A percentile compares a stretch with the other conserved stretches of the same genome.
Evolutionary conservation across 2,329 filamentous ascomycete genomes (phyloP).

Genomic region (Talaromyces sp.): DNA sequence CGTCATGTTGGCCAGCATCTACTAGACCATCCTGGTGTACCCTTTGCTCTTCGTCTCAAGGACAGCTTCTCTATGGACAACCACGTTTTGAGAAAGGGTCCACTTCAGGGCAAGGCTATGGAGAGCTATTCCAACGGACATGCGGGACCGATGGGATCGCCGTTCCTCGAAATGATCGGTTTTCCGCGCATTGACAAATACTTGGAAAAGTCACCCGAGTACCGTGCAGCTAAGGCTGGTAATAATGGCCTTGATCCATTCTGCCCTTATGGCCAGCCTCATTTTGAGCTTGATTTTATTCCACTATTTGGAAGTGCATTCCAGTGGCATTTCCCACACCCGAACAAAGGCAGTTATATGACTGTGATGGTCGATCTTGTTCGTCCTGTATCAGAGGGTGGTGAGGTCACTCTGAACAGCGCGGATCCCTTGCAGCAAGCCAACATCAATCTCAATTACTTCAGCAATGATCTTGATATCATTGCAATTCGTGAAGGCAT

Average conservation of each 20-base stretch:
- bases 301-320: slow-evolving; percentile 58
- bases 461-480: slow-evolving; percentile 55
- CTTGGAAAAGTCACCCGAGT: slow-evolving; percentile 53
- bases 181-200: slow-evolving; percentile 62
- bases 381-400: slow-evolving; percentile 49
- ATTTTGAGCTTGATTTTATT: slow-evolving; percentile 66
- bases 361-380: slow-evolving; percentile 60
- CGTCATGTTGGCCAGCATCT: slow-evolving; percentile 32
- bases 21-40: slow-evolving; percentile 43
- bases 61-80: slow-evolving; percentile 45
- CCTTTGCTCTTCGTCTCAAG: slow-evolving; percentile 46
- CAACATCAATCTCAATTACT: slow-evolving; percentile 50
- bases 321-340: slow-evolving; percentile 53
- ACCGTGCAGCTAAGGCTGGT: slow-evolving; percentile 46
- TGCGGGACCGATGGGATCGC: slow-evolving; percentile 46
- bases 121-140: slow-evolving; percentile 42
- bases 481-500: slow-evolving; percentile 62
- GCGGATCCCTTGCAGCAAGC: slow-evolving; percentile 42
- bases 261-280: slow-evolving; percentile 59
- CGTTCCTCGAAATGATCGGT: slow-evolving; percentile 56
- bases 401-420: slow-evolving; percentile 45
- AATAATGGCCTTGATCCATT: slow-evolving; percentile 56
- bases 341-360: slow-evolving; percentile 53
- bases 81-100: slow-evolving; percentile 41
- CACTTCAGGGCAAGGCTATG: slow-evolving; percentile 36